Evolutionary conservation across 257 asterid species (phyloP), one percentile per base, ranked within the genome.

Genomic region (Penstemon eatonii): DNA sequence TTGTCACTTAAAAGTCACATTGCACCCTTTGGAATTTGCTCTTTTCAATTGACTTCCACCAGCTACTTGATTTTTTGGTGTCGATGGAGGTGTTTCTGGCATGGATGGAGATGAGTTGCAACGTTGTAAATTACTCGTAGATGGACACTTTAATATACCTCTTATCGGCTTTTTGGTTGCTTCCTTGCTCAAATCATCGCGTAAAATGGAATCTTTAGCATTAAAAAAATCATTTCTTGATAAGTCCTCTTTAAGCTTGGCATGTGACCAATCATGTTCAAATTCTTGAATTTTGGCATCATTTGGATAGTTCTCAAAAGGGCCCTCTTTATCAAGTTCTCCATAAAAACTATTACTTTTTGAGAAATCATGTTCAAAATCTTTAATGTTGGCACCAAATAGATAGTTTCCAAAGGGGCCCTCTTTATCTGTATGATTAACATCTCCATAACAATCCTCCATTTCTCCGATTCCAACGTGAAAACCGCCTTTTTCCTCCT

Each of bases 21-120:
- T 90, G 78, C 41, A 77, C 69, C 95, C 95, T 73, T 85, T 88
- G 5, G 95, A 90, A 68, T 85, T 90, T 25, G 95, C 95, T 70
- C 92, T 75, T 74, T 60, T 82, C 58, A 90, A 69, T 3, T 67
- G 18, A 8, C 59, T 49, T 62, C 52, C 60, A 3, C 64, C 49
- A 13, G 12, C 58, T 60, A 11, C 9, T 39, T 12, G 52, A 39
- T 70, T 76, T 10, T 66, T 58, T 0, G 69, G 54, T 8, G 73
- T 54, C 4, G 84, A 43, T 47, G 68, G 58, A 19, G 82, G 60
- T 6, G 72, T 25, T 25, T 1, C 67, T 12, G 66, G 70, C 7
- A 69, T 66, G 6, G 73, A 47, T 37, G 76, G 44, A 8, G 84
- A 25, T 4, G 73, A 46, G 7, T 52, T 74, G 56, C 70, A 58